These are phyloP conservation scores for Paraphysoderma sedebokerense DNA, from an alignment of 371 early-diverging fungal genomes.

Conservation along the genomic window DNA sequence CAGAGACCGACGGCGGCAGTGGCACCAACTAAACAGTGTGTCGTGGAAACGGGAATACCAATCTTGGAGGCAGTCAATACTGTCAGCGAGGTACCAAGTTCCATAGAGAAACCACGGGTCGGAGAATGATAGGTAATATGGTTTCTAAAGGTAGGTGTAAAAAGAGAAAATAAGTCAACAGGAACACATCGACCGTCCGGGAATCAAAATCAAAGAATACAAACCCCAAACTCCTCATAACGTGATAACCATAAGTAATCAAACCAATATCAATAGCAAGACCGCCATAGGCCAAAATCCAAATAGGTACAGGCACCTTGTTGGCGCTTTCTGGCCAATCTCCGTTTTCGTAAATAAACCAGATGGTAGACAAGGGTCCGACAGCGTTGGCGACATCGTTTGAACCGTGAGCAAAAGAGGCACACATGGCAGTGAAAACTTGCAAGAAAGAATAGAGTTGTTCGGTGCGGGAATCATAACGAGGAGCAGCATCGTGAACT, in stretches of 20 bases:
- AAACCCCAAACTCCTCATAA: no score
- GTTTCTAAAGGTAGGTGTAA: slow-evolving; percentile 69
- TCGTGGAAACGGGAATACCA: slow-evolving; percentile 69
- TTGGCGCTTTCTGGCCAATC: no score
- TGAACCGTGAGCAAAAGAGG: slow-evolving; percentile 79
- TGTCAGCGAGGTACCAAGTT: slow-evolving; percentile 63
- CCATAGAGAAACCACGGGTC: slow-evolving; percentile 68
- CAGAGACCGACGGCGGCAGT: slow-evolving; percentile 64
- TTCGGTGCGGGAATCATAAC: slow-evolving; percentile 63
- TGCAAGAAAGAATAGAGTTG: slow-evolving; percentile 69
- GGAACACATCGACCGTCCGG: no score
- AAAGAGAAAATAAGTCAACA: no score
- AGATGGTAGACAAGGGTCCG: slow-evolving; percentile 59
- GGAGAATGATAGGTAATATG: slow-evolving; percentile 71
- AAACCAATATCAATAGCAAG: slow-evolving; percentile 66
- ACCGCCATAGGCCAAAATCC: slow-evolving; percentile 67
- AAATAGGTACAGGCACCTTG: slow-evolving; percentile 41
- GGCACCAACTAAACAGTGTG: slow-evolving; percentile 79
- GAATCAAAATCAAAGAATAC: no score
- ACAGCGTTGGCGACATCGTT: slow-evolving; percentile 82
- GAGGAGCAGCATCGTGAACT: slow-evolving; percentile 40
- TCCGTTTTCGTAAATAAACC: slow-evolving; percentile 56
- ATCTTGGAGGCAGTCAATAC: slow-evolving; percentile 70
- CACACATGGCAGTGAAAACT: slow-evolving; percentile 63
- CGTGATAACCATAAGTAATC: slow-evolving; percentile 42